Conservation (phyloP, 2,329 filamentous ascomycete genomes). For the Gnomoniopsis sp. region DNA sequence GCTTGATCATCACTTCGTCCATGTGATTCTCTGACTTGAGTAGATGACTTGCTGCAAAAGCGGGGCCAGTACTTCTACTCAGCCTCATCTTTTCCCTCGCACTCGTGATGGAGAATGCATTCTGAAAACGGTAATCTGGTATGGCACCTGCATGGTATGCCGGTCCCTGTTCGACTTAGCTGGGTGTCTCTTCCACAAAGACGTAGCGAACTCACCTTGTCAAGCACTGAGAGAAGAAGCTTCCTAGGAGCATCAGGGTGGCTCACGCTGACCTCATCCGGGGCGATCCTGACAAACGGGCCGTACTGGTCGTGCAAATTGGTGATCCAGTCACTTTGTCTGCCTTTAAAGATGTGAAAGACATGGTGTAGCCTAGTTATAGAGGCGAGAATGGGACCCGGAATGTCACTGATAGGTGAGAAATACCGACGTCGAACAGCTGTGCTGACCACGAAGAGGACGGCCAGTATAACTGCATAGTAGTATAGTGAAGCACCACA, state of each 20-base stretch:
- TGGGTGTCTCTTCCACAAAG: conserved; percentile 3
- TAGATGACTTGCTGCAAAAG: conserved; percentile 25
- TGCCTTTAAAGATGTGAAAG: neutral
- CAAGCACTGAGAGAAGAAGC: neutral
- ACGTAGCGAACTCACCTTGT: neutral
- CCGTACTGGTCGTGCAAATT: conserved; percentile 2
- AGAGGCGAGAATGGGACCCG: neutral
- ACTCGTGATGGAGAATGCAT: conserved; percentile 9
- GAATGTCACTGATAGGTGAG: neutral
- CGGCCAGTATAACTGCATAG: neutral
- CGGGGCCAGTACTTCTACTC: conserved; percentile 27
- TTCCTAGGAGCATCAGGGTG: neutral
- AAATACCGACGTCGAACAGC: neutral
- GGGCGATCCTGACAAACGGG: conserved; percentile 1
- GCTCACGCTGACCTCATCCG: conserved; percentile 10
- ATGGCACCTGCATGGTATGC: neutral
- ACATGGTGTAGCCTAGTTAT: conserved; percentile 7
- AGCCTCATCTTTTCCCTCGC: conserved; percentile 28
- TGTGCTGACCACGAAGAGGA: neutral
- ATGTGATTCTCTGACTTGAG: conserved; percentile 19
- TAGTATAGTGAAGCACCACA: neutral
- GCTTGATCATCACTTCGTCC: conserved; percentile 15
- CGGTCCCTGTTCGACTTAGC: conserved; percentile 17
- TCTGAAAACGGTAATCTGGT: neutral
- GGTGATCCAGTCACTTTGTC: neutral